Base-by-base conservation (phyloP, 2,329 filamentous ascomycete species). In the Sporothrix phasma region DNA sequence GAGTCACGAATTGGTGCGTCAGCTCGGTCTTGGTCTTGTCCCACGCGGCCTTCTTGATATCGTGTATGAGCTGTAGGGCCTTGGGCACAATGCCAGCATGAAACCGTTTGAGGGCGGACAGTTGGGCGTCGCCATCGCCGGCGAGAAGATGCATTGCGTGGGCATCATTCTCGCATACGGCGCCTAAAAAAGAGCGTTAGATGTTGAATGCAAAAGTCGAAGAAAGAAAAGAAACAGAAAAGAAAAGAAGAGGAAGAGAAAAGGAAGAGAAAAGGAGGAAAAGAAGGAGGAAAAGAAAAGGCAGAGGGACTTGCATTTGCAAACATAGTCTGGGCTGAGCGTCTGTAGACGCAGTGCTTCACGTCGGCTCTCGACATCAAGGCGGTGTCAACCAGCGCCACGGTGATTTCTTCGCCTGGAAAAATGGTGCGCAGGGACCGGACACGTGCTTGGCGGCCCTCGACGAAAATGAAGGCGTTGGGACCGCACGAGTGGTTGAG, bases 401-500 rank as follows among this genome's bases (percentile, higher is more conserved):
- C 69, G 10, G 72, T 74, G 34, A 77, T 69, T 64, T 77, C 75
- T 10, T 73, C 71, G 11, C 73, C 73, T 0, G 72, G 69, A 0
- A 62, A n/a, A 46, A 77, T 72, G 11, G 66, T 64, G 31, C 62
- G 70, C 7, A 73, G 63, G 8, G 75, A 72, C 0, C 73, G 70
- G 13, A 76, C 69, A 1, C 70, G 68, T 1, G 74, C 64, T 61
- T 74, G 63, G 29, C 63, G 65, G 15, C 73, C 72, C 53, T 76
- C 71, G 22, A 74, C 72, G 58, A 72, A 72, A 31, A 73, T 66
- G 39, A 72, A 67, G 2, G 71, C 70, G 45, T 77, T 77, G 10
- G 74, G 73, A 0, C 72, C 68, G 62, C 75, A 77, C 0, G 70
- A 73, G 67, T 77, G 74, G 66, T 76, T 76, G 62, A 76, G 72